Evolutionary conservation across 805 yeast genomes (phyloP).

Genomic region (Lachancea sp.): DNA sequence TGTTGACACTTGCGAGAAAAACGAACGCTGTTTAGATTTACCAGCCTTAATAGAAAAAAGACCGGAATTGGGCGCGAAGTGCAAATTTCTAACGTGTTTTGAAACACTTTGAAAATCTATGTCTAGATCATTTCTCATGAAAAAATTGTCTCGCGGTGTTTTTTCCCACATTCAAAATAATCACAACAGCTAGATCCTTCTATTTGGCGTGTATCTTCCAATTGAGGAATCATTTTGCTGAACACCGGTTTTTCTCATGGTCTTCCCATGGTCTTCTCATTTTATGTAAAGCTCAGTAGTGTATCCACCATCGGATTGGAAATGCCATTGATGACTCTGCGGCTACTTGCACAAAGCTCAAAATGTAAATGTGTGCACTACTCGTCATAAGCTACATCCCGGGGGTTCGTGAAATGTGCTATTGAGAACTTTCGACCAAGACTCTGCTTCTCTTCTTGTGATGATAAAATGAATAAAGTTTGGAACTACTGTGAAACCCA

Average conservation of each 20-base stretch:
- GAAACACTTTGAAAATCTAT: conserved; percentile 2
- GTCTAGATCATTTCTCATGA: background rate
- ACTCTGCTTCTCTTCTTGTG: no score
- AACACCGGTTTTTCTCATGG: no score
- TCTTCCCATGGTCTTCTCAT: background rate
- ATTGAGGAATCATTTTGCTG: background rate
- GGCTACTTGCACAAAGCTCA: no score
- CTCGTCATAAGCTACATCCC: no score
- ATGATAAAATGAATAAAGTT: no score
- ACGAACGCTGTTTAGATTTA: background rate
- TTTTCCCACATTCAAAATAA: background rate
- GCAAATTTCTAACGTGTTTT: conserved; percentile 2
- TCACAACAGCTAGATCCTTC: background rate
- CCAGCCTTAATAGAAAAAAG: background rate
- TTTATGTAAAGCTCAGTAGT: background rate
- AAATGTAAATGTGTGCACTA: no score
- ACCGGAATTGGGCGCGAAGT: background rate
- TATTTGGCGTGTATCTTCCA: background rate
- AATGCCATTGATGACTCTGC: no score
- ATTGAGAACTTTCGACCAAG: no score
- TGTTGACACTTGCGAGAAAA: background rate
- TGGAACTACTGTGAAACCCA: no score
- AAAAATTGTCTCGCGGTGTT: no score
- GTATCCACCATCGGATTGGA: background rate
- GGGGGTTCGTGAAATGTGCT: no score